These are phyloP conservation scores for Phylloporus sp. DNA, from an alignment of 1,284 basidiomycete genomes.

Conservation along the genomic window DNA sequence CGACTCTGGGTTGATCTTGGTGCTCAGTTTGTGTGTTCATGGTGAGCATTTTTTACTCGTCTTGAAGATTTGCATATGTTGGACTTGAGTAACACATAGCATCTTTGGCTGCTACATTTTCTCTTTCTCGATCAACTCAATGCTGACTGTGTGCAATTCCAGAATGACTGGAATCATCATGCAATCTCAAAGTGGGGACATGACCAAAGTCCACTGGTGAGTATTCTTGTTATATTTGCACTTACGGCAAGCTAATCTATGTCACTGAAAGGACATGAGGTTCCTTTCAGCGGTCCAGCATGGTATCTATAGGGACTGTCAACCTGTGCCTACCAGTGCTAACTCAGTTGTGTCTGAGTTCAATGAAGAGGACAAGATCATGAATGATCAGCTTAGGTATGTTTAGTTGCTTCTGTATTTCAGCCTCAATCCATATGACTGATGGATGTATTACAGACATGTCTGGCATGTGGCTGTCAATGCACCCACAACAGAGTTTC, in stretches of 20 bases:
- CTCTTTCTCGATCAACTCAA: neutral
- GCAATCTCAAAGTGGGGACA: neutral
- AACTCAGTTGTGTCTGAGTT: no score
- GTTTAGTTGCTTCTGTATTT: no score
- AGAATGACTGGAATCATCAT: slow-evolving; percentile 16
- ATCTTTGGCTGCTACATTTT: neutral
- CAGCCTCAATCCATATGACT: no score
- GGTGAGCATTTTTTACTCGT: neutral
- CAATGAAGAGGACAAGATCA: neutral
- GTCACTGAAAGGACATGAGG: slow-evolving; percentile 7
- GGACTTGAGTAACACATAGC: neutral
- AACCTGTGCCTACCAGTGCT: no score
- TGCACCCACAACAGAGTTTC: neutral
- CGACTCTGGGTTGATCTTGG: slow-evolving; percentile 23
- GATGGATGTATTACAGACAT: no score
- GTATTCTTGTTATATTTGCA: neutral
- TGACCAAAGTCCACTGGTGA: neutral
- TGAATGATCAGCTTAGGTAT: no score
- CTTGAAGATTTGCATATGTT: neutral
- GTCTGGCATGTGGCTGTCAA: neutral
- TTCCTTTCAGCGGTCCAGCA: slow-evolving; percentile 2
- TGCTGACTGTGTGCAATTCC: slow-evolving; percentile 41
- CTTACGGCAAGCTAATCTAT: neutral
- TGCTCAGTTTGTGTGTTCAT: slow-evolving; percentile 14
- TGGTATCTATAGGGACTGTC: neutral